Evolutionary conservation across 164 flowering plant species (phyloP).

Genomic region (Tinospora cordifolia): DNA sequence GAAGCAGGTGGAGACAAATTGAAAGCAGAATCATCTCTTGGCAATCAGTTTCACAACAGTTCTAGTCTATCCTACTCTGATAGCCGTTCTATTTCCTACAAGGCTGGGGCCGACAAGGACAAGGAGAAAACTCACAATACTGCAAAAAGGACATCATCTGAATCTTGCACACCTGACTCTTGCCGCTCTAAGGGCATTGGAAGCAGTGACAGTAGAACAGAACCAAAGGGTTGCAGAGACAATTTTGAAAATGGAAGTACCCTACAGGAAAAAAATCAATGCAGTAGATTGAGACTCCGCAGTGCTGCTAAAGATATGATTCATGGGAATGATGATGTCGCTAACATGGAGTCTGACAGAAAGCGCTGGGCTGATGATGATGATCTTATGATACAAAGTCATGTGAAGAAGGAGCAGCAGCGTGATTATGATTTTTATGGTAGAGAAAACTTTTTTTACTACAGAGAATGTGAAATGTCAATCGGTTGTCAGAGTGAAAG

Average conservation of each 20-base stretch:
- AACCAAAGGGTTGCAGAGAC: slow-evolving; percentile 11
- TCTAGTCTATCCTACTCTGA: slow-evolving; percentile 21
- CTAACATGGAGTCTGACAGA: slow-evolving; percentile 9
- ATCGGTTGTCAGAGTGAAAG: slow-evolving; percentile 13
- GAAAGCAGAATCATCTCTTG: slow-evolving; percentile 29
- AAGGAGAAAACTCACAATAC: slow-evolving; percentile 12
- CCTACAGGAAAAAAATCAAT: slow-evolving; percentile 7
- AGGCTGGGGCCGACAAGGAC: slow-evolving; percentile 17
- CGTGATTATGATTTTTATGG: slow-evolving; percentile 14
- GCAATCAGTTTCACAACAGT: slow-evolving; percentile 18
- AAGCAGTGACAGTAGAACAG: slow-evolving; percentile 14
- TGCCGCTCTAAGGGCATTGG: slow-evolving; percentile 19
- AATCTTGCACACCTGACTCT: slow-evolving; percentile 14
- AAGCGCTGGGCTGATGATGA: slow-evolving; percentile 16
- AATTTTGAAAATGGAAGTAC: slow-evolving; percentile 13
- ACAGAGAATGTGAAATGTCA: slow-evolving; percentile 18
- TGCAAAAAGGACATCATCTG: slow-evolving; percentile 17
- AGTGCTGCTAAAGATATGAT: slow-evolving; percentile 15
- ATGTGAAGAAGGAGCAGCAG: slow-evolving; percentile 18
- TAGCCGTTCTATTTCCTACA: slow-evolving; percentile 24
- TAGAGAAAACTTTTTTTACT: slow-evolving; percentile 20
- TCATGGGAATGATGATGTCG: slow-evolving; percentile 14
- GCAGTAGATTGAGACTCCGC: slow-evolving; percentile 12
- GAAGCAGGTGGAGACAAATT: slow-evolving; percentile 11
- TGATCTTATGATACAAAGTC: slow-evolving; percentile 8